phyloP scores from a whole-genome alignment of 306 rosid genomes.

The Canavalia ensiformis region DNA sequence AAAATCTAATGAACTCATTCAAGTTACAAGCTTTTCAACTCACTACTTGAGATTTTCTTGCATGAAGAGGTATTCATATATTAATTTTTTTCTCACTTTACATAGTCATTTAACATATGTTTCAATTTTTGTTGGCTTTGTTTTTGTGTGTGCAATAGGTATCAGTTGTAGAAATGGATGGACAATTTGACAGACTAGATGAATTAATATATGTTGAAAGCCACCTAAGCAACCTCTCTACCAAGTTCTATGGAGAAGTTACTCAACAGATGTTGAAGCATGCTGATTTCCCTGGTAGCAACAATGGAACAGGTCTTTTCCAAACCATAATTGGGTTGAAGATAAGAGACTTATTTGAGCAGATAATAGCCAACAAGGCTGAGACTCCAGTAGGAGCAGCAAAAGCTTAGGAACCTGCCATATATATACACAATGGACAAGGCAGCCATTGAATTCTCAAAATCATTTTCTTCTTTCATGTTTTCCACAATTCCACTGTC shows the following conservation, averaged over 20 bases:
- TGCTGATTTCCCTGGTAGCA: constrained; percentile 96
- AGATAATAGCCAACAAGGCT: constrained; percentile 69
- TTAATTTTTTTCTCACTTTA: background rate
- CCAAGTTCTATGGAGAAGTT: constrained; percentile 96
- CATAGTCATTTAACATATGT: background rate
- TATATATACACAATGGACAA: constrained; percentile 43
- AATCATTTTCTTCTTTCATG: constrained; percentile 32
- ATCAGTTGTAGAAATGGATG: constrained; percentile 97
- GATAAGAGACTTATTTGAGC: constrained; percentile 91
- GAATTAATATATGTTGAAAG: constrained; percentile 97
- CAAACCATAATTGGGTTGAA: constrained; percentile 95
- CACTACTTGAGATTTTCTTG: constrained; percentile 17
- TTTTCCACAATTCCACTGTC: background rate
- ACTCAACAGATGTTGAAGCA: constrained; percentile 99
- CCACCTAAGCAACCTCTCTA: constrained; percentile 90
- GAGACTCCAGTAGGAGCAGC: constrained; percentile 67
- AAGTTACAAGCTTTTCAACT: constrained; percentile 1
- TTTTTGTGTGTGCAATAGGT: constrained; percentile 59
- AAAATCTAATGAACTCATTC: background rate
- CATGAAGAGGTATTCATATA: background rate
- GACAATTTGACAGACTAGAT: constrained; percentile 98
- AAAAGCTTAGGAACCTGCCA: constrained; percentile 61
- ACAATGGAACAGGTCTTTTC: constrained; percentile 97
- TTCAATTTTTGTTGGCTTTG: background rate
- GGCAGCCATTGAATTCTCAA: constrained; percentile 40